These are phyloP conservation scores for Cadophora luteo-olivacea DNA, from an alignment of 2,329 filamentous ascomycete species.

Conservation along the genomic window DNA sequence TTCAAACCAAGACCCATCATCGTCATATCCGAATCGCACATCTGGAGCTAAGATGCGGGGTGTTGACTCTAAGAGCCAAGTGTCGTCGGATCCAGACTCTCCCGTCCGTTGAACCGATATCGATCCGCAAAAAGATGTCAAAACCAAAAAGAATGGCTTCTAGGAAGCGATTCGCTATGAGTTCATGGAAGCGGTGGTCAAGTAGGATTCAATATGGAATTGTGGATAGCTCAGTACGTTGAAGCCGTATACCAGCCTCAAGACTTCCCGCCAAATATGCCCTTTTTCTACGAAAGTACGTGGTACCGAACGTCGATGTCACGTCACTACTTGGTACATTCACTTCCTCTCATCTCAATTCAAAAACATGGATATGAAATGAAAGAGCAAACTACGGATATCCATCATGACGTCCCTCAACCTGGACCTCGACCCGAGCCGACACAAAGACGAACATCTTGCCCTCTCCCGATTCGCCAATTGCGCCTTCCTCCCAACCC, in stretches of 20 bases:
- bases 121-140: background rate
- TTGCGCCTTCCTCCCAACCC: background rate
- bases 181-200: background rate
- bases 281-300: too few species aligned
- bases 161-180: background rate
- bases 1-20: background rate
- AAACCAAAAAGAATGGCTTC: background rate
- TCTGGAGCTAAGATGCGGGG: conserved; percentile 13
- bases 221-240: background rate
- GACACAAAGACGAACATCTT: background rate
- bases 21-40: background rate
- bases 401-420: background rate
- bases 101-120: background rate
- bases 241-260: too few species aligned
- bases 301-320: background rate
- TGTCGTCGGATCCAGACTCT: conserved; percentile 2
- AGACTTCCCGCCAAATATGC: too few species aligned
- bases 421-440: too few species aligned
- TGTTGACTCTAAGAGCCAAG: background rate
- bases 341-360: background rate
- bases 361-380: background rate
- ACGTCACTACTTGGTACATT: background rate
- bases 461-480: background rate
- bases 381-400: background rate
- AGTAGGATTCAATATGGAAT: background rate